A percentile compares a stretch with the other conserved stretches of the same genome.
Evolutionary conservation across 2,329 filamentous ascomycete species (phyloP).

Genomic region (Botrytis elliptica): DNA sequence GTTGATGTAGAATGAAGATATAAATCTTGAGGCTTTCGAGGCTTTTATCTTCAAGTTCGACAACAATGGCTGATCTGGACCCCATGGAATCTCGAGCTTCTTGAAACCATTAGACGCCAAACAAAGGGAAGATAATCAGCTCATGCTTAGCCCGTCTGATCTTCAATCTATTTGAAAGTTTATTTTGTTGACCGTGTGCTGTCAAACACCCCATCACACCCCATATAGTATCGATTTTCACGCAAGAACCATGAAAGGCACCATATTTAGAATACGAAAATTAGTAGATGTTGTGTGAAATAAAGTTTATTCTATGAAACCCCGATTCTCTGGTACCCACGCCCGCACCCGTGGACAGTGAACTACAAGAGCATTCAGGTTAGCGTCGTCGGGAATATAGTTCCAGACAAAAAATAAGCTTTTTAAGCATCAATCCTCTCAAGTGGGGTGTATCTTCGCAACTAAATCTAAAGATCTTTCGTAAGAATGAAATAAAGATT

Average conservation of each 20-base stretch:
- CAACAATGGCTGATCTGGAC: background rate
- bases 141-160: conserved; percentile 35
- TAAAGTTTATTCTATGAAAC: background rate
- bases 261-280: background rate
- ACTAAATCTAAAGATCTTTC: background rate
- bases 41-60: conserved; percentile 10
- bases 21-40: conserved; percentile 2
- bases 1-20: conserved; percentile 25
- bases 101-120: conserved; percentile 22
- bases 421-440: conserved; percentile 10
- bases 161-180: conserved; percentile 21
- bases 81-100: background rate
- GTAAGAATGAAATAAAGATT: background rate
- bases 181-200: background rate
- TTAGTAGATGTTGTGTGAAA: background rate
- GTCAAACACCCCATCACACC: background rate
- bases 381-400: background rate
- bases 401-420: background rate
- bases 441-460: background rate
- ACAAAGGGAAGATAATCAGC: conserved; percentile 22
- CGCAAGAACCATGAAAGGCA: background rate
- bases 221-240: background rate
- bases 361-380: background rate
- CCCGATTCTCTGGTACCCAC: background rate
- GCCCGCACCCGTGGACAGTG: background rate